Evolutionary conservation across 192 early-diverging fungal genomes (phyloP).

Genomic region (Chytriomyces sp.): DNA sequence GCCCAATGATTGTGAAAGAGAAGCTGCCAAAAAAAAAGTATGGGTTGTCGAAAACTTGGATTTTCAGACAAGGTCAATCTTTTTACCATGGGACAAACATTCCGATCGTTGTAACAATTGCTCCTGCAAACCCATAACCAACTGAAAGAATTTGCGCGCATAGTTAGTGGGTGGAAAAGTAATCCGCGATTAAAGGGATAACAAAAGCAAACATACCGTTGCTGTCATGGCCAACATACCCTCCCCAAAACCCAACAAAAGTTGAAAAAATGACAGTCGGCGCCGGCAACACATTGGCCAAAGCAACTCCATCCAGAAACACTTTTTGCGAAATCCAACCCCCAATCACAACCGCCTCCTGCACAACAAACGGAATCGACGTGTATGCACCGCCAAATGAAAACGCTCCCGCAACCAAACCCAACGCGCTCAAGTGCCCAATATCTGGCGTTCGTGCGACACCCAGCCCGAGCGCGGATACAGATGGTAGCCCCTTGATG

Average conservation of each 20-base stretch:
- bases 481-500: slow-evolving; percentile 55
- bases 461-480: slow-evolving; percentile 49
- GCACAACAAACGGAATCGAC: slow-evolving; percentile 59
- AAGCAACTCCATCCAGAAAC: slow-evolving; percentile 58
- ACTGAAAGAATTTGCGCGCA: slow-evolving; percentile 3
- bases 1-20: slow-evolving; percentile 49
- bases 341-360: slow-evolving; percentile 59
- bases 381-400: slow-evolving; percentile 65
- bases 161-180: too few relatives aligned
- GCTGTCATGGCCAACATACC: slow-evolving; percentile 15
- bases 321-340: slow-evolving; percentile 54
- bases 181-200: background rate
- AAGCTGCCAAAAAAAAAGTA: slow-evolving; percentile 16
- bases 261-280: slow-evolving; percentile 59
- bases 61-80: background rate
- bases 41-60: background rate
- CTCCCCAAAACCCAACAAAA: slow-evolving; percentile 47
- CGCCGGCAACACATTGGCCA: slow-evolving; percentile 57
- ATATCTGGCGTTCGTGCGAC: slow-evolving; percentile 42
- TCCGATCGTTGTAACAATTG: slow-evolving; percentile 41
- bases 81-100: slow-evolving; percentile 41
- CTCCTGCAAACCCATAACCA: slow-evolving; percentile 41
- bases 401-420: slow-evolving; percentile 52
- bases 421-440: slow-evolving; percentile 54
- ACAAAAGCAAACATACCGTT: slow-evolving; percentile 17